These are phyloP conservation scores for Syncephalastrum contaminatum DNA, from an alignment of 371 early-diverging fungal genomes.

Conservation along the genomic window DNA sequence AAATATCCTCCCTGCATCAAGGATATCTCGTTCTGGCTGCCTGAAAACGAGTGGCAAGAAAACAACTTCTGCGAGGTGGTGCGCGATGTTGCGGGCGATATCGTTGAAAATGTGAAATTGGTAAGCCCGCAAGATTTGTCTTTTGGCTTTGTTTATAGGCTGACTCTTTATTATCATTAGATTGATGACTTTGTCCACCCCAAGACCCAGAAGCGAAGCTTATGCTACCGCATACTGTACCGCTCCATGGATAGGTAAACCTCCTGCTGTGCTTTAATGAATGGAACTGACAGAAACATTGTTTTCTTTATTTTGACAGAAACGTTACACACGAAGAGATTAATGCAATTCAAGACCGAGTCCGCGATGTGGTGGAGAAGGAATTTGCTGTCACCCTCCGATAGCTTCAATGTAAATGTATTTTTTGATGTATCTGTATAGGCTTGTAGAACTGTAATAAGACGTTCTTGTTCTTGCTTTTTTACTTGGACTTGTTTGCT, in stretches of 20 bases:
- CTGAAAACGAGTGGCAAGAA: conserved; percentile 70
- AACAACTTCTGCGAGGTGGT: conserved; percentile 94
- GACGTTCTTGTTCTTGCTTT: no score
- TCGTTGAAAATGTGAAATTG: conserved; percentile 87
- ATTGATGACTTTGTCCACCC: conserved; percentile 89
- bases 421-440: no score
- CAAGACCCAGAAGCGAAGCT: conserved; percentile 77
- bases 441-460: no score
- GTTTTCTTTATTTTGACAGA: conserved; percentile 4
- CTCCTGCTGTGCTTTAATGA: background rate
- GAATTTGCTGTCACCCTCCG: conserved; percentile 80
- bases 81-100: conserved; percentile 89
- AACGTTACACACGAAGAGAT: conserved; percentile 91
- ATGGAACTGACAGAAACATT: background rate
- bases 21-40: conserved; percentile 94
- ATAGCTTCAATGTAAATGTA: conserved; percentile 27
- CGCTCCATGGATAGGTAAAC: conserved; percentile 82
- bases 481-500: conserved; percentile 41
- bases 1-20: conserved; percentile 87
- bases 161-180: conserved; percentile 28
- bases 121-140: conserved; percentile 33
- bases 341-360: conserved; percentile 82
- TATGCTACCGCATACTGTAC: conserved; percentile 93
- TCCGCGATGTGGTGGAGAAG: conserved; percentile 66
- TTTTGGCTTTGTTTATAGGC: background rate